Conservation (phyloP, 208 protist genomes). For the Eutreptiella sp. region DNA sequence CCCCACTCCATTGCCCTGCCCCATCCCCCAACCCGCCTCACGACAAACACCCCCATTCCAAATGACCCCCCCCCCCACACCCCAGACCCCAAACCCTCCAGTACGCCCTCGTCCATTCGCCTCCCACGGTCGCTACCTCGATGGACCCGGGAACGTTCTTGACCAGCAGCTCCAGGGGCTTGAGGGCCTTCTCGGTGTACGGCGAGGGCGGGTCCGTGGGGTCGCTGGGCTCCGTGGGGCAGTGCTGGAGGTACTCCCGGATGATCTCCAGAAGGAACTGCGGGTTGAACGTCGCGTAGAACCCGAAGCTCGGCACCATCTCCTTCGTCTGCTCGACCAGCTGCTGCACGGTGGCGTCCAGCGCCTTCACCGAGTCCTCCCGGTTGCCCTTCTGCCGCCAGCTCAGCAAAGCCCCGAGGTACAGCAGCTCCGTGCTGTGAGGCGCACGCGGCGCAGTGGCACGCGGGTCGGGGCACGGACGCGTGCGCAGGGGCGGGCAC, state of each 20-base stretch:
- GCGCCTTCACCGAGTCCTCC: slow-evolving; percentile 44
- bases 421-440: slow-evolving; percentile 62
- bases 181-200: slow-evolving; percentile 53
- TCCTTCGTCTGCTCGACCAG: slow-evolving; percentile 52
- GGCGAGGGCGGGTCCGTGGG: slow-evolving; percentile 45
- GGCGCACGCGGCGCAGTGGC: slow-evolving; percentile 20
- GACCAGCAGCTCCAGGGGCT: slow-evolving; percentile 63
- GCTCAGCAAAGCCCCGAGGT: slow-evolving; percentile 64
- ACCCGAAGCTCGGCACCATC: slow-evolving; percentile 41
- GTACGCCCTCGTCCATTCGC: no score
- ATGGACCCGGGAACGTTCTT: slow-evolving; percentile 71
- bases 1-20: no score
- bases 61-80: no score
- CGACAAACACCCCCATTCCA: no score
- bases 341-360: slow-evolving; percentile 69
- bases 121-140: no score
- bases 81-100: no score
- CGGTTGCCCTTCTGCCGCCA: slow-evolving; percentile 61
- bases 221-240: slow-evolving; percentile 72
- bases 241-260: slow-evolving; percentile 71
- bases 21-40: no score
- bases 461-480: neutral
- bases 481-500: neutral
- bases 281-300: slow-evolving; percentile 64
- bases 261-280: slow-evolving; percentile 69